Evolutionary conservation across 2,329 filamentous ascomycete species (phyloP), one percentile per base, ranked within the genome.

Genomic region (Aspergillus sp.): DNA sequence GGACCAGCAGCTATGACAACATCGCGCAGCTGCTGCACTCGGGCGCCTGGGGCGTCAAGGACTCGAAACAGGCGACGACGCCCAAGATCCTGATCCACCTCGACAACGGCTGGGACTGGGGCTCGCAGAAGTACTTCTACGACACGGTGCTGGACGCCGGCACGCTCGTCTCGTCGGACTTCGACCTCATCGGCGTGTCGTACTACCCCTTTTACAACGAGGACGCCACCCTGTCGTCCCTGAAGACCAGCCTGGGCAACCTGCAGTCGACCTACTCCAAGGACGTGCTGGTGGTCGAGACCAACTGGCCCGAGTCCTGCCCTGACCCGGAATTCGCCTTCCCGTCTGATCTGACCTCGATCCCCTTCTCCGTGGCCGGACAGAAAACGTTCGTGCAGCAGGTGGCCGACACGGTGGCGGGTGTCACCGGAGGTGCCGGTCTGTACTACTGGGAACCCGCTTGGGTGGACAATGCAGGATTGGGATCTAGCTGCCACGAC

Each of bases 361-460:
- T 91, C 58, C 86, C 88, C 0, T 85, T 89, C 65, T 85, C 82
- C 2, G 83, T 81, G 0, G 84, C 79, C 0, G 89, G 89, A 0
- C 89, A 91, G 78, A 75, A 76, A 1, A 80, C 78, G 2, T 91
- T 86, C 73, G 73, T 91, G 55, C 78, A 84, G 72, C 75, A 82
- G 58, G 80, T 91, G 18, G 87, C 86, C 0, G 76, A 76, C 1
- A 77, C 85, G 1, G 82, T 90, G 0, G 76, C 78, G 1, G 80
- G 75, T 1, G 81, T 86, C 0, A 78, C 73, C 1, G 80, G 81
- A 1, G 87, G 87, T 0, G 73, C 78, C 29, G 89, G 88, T 0
- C 49, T 91, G 7, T 90, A 88, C 62, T 91, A 91, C 65, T 91
- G 89, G 89, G 89, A 92, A 71, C 88, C 88, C 0, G 86, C 84